Conservation (phyloP, 2,329 filamentous ascomycete species). For the Xylogone sp. region DNA sequence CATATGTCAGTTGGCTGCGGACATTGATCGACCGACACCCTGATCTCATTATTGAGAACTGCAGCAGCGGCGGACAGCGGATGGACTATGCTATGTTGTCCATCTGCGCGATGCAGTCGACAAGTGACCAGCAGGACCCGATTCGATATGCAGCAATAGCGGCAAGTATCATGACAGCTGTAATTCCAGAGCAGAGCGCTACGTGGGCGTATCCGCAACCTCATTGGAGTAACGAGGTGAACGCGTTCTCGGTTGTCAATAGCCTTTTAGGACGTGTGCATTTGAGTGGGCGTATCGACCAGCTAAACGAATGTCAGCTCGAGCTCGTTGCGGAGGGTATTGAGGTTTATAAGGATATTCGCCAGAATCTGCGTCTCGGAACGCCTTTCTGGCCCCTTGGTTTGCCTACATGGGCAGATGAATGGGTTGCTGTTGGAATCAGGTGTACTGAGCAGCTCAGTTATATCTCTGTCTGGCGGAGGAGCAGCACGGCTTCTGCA, state of each 20-base stretch:
- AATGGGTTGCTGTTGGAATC: slow-evolving; percentile 27
- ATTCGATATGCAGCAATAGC: slow-evolving; percentile 27
- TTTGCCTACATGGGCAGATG: slow-evolving; percentile 28
- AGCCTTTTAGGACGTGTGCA: slow-evolving; percentile 29
- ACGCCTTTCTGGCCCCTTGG: slow-evolving; percentile 31
- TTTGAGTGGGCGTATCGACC: slow-evolving; percentile 28
- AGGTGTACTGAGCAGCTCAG: no score
- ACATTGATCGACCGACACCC: slow-evolving; percentile 23
- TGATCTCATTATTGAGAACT: slow-evolving; percentile 32
- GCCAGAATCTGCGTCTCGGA: slow-evolving; percentile 11
- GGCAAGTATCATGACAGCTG: slow-evolving; percentile 28
- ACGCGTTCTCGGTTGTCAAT: slow-evolving; percentile 31
- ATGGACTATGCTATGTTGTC: slow-evolving; percentile 33
- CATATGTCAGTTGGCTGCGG: slow-evolving; percentile 30
- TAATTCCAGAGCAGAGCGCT: slow-evolving; percentile 31
- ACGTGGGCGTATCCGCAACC: slow-evolving; percentile 33
- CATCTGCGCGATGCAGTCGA: slow-evolving; percentile 29
- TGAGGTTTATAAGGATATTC: neutral
- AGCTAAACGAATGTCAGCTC: slow-evolving; percentile 12
- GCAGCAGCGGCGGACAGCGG: slow-evolving; percentile 31
- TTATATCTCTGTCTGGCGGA: no score
- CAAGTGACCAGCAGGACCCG: slow-evolving; percentile 28
- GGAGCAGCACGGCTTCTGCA: no score
- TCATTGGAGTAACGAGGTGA: slow-evolving; percentile 30
- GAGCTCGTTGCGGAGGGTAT: neutral